Evolutionary conservation across 2,329 filamentous ascomycete species (phyloP).

Genomic region (Sarocladium kiliense): DNA sequence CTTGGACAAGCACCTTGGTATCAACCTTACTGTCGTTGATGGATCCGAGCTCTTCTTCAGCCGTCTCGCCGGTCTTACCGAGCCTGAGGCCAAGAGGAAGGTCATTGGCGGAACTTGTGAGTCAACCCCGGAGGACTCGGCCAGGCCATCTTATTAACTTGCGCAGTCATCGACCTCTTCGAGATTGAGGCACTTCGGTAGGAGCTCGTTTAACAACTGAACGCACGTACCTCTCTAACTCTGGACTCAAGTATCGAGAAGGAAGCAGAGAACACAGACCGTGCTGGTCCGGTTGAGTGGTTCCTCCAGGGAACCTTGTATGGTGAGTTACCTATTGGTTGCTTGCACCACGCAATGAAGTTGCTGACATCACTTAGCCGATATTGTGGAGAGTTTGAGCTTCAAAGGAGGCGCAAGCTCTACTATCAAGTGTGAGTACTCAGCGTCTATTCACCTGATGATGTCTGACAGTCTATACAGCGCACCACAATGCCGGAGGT

Average conservation of each 20-base stretch:
- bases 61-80: constrained; percentile 67
- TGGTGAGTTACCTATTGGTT: background rate
- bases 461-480: constrained; percentile 13
- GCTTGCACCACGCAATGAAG: background rate
- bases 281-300: constrained; percentile 74
- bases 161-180: constrained; percentile 56
- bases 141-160: too few species aligned
- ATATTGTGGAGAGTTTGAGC: constrained; percentile 42
- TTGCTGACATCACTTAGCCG: constrained; percentile 9
- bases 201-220: background rate
- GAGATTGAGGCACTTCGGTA: constrained; percentile 60
- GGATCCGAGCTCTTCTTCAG: constrained; percentile 72
- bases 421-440: constrained; percentile 40
- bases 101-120: constrained; percentile 69
- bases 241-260: constrained; percentile 69
- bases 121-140: constrained; percentile 4
- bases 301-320: constrained; percentile 78
- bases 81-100: constrained; percentile 85
- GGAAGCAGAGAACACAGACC: constrained; percentile 59
- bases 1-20: constrained; percentile 72
- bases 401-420: constrained; percentile 41
- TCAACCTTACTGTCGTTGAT: constrained; percentile 86
- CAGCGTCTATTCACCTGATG: too few species aligned
- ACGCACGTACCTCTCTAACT: too few species aligned
- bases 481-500: constrained; percentile 61